Evolutionary conservation across 2,329 filamentous ascomycete species (phyloP), one percentile per base, ranked within the genome.

Genomic region (Coniochaeta hoffmannii): DNA sequence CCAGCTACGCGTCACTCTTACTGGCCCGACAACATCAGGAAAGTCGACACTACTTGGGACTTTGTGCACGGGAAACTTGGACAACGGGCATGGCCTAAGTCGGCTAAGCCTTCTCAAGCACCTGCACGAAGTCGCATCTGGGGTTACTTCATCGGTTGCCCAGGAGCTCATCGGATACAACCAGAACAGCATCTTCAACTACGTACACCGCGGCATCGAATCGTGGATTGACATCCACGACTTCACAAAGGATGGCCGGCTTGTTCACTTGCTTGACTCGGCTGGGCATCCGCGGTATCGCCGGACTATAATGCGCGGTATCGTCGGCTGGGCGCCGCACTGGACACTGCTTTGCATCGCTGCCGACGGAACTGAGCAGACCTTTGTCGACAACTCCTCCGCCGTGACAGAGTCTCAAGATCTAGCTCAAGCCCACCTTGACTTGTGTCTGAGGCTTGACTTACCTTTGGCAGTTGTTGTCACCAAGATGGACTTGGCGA

Each of bases 141-240:
- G 94, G 0, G 80, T 96, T 59, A 99, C 94, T 1, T 97, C 91
- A 66, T 97, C 93, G 6, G 87, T 99, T 46, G 90, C 94, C 0
- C 93, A 97, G 65, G 94, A 97, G 68, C 77, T 99, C 10, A 82
- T 99, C 59, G 94, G 94, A 8, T 99, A 97, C 68, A 78, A 80
- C 41, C 73, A 76, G 4, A 66, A 66, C 26, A 66, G 66, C 10
- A 78, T 94, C 36, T 77, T 96, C 64, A 97, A 96, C 67, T 97
- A 95, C 68, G 86, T 89, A 3, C 87, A 88, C 57, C 86, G 86
- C 14, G 90, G 96, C 66, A 86, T 97, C 50, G 89, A 90, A 57
- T 92, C 91, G 0, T 99, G 94, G 94, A 86, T 89, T 54, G 93
- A 97, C 67, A 94, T 97, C 53, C 94, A 99, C 68, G 86, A 89